Evolutionary conservation across 2,329 filamentous ascomycete species (phyloP).

Genomic region (Penicillium sp.): DNA sequence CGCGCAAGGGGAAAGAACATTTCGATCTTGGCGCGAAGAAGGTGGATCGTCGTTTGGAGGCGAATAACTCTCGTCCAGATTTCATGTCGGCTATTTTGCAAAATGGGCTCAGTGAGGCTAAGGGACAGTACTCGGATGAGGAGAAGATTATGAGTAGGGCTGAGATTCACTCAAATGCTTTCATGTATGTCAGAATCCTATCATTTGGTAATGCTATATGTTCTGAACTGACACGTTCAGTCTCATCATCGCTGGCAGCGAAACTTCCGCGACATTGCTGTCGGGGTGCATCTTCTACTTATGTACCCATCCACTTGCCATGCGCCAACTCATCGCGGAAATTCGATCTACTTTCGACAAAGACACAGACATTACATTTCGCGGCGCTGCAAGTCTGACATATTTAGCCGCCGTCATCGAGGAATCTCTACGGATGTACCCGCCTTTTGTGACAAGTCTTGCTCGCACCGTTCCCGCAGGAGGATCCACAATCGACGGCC

Average conservation of each 20-base stretch:
- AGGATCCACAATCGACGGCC: conserved; percentile 34
- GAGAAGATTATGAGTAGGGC: conserved; percentile 24
- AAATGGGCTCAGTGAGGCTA: conserved; percentile 20
- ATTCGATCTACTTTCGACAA: conserved; percentile 24
- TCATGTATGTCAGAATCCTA: conserved; percentile 16
- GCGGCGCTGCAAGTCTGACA: conserved; percentile 28
- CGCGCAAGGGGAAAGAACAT: conserved; percentile 16
- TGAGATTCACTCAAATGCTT: conserved; percentile 26
- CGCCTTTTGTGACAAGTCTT: conserved; percentile 39
- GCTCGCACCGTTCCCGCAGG: conserved; percentile 29
- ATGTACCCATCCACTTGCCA: conserved; percentile 18
- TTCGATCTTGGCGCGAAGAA: conserved; percentile 22
- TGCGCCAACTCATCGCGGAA: conserved; percentile 22
- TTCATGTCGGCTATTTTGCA: conserved; percentile 28
- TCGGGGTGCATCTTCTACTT: conserved; percentile 37
- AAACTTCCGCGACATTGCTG: conserved; percentile 45
- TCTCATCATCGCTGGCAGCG: conserved; percentile 38
- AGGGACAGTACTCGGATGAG: conserved; percentile 14
- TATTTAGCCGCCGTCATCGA: conserved; percentile 52
- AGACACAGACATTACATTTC: conserved; percentile 34
- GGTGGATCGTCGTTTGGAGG: conserved; percentile 21
- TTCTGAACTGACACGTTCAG: neutral
- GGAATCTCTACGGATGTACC: conserved; percentile 49
- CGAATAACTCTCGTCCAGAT: conserved; percentile 19
- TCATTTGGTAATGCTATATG: neutral